Evolutionary conservation across 2,329 filamentous ascomycete genomes (phyloP).

Genomic region (Ophidiomyces ophidiicola): DNA sequence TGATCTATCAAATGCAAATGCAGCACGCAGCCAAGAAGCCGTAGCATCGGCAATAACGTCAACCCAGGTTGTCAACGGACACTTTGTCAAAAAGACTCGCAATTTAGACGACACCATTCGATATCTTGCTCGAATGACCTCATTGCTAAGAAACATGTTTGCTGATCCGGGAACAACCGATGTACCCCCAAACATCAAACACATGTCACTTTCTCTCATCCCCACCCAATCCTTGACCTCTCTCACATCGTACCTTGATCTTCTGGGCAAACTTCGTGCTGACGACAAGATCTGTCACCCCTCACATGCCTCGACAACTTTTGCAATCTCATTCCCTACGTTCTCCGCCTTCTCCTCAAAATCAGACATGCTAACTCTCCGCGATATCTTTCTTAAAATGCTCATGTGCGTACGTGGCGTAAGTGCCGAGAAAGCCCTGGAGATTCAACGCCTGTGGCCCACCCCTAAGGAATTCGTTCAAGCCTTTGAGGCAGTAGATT

Average conservation of each 20-base stretch:
- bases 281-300: conserved; percentile 34
- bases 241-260: conserved; percentile 54
- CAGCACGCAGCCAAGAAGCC: conserved; percentile 49
- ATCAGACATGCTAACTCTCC: conserved; percentile 58
- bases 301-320: conserved; percentile 49
- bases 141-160: conserved; percentile 54
- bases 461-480: conserved; percentile 61
- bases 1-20: conserved; percentile 32
- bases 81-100: conserved; percentile 63
- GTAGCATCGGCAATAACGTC: conserved; percentile 62
- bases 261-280: conserved; percentile 48
- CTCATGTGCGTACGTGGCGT: conserved; percentile 68
- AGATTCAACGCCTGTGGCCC: conserved; percentile 67
- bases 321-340: conserved; percentile 56
- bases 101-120: conserved; percentile 67
- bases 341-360: conserved; percentile 65
- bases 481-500: conserved; percentile 46
- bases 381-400: conserved; percentile 72
- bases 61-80: conserved; percentile 66
- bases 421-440: conserved; percentile 64
- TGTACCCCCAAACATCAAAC: conserved; percentile 11
- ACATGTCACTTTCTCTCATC: conserved; percentile 45
- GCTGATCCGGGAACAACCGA: conserved; percentile 13
- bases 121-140: conserved; percentile 62
- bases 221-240: conserved; percentile 48